These are phyloP conservation scores for Ustilago vetiveriae DNA, from an alignment of 1,284 basidiomycete genomes.

Conservation along the genomic window DNA sequence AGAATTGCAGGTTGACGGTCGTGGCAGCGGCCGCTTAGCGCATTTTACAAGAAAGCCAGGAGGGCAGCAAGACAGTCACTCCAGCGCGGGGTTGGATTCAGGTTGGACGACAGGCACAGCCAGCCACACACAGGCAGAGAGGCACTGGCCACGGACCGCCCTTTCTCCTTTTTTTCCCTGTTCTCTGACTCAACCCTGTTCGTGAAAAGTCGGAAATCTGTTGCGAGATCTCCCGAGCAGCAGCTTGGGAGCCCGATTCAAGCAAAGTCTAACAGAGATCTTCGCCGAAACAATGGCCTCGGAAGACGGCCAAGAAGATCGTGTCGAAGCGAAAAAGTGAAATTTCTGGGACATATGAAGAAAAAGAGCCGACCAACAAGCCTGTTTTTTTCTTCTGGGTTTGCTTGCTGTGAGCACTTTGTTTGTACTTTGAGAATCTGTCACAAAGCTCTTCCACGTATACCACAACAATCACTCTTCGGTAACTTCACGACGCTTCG, in stretches of 20 bases:
- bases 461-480: neutral
- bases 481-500: neutral
- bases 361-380: no score
- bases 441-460: neutral
- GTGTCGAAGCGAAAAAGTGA: no score
- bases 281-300: neutral
- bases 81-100: no score
- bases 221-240: slow-evolving; percentile 19
- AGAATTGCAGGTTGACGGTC: slow-evolving; percentile 3
- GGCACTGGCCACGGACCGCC: slow-evolving; percentile 17
- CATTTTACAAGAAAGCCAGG: neutral
- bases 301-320: slow-evolving; percentile 23
- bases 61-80: no score
- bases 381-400: slow-evolving; percentile 13
- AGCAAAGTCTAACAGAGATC: neutral
- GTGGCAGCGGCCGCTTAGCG: slow-evolving; percentile 5
- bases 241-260: neutral
- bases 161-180: neutral
- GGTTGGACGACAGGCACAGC: no score
- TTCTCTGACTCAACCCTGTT: slow-evolving; percentile 34
- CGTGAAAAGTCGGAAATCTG: slow-evolving; percentile 44
- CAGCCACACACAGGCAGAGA: no score
- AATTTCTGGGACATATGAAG: no score
- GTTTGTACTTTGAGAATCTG: slow-evolving; percentile 1
- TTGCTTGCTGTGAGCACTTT: no score